A percentile compares a stretch with the other conserved stretches of the same genome.
Conservation (phyloP, 176 grass and related monocot species). For the Alloteropsis semialata region DNA sequence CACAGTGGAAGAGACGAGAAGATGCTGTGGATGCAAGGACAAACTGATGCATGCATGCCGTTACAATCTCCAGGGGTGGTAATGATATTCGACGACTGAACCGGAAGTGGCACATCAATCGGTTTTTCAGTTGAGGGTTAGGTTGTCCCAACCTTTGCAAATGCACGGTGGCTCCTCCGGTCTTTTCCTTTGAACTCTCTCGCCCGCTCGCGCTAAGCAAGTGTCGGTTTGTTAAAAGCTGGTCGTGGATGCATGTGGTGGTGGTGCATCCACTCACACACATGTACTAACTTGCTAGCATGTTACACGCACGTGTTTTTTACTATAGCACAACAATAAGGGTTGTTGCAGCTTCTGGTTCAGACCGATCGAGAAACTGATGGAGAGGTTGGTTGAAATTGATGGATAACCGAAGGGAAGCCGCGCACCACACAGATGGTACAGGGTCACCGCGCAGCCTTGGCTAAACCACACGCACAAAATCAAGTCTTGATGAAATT, state of each 20-base stretch:
- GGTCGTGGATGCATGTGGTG: neutral
- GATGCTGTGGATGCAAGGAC: neutral
- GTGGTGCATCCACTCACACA: too few relatives aligned
- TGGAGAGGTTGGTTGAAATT: neutral
- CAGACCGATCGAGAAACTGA: neutral
- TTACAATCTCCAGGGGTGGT: neutral
- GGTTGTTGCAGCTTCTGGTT: neutral
- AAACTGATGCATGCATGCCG: neutral
- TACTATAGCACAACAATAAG: neutral
- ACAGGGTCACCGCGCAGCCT: too few relatives aligned
- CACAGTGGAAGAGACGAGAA: neutral
- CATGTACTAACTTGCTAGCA: neutral
- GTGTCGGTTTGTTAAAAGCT: neutral
- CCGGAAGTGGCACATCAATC: neutral
- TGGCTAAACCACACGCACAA: neutral
- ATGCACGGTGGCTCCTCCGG: neutral
- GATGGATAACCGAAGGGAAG: neutral
- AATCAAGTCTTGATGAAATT: neutral
- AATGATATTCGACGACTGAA: neutral
- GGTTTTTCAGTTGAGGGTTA: neutral
- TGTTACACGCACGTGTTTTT: neutral
- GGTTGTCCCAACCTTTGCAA: neutral
- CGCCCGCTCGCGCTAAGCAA: too few relatives aligned
- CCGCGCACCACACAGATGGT: neutral
- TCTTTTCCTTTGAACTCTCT: constrained; percentile 1